These are phyloP conservation scores for Gymnopilus dilepis DNA, from an alignment of 768 basidiomycete genomes.

Conservation along the genomic window DNA sequence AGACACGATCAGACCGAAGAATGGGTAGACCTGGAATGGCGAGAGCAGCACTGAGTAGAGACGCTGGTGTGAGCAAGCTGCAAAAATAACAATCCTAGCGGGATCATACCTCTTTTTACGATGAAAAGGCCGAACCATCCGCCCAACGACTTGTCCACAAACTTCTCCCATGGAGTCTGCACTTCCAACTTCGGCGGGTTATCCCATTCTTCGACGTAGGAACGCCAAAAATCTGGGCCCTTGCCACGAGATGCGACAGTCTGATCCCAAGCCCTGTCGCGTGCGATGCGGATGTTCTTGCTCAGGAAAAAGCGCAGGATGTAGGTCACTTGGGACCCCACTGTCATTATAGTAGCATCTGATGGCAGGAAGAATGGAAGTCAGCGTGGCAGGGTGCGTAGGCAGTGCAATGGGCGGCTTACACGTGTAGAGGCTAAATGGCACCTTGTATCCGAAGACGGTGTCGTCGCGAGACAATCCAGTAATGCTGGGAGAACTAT, in stretches of 20 bases:
- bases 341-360: slow-evolving; percentile 79
- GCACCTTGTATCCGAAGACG: slow-evolving; percentile 66
- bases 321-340: slow-evolving; percentile 74
- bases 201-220: slow-evolving; percentile 84
- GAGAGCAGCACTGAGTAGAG: slow-evolving; percentile 54
- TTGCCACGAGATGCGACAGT: slow-evolving; percentile 87
- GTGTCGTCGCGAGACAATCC: slow-evolving; percentile 63
- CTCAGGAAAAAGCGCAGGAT: slow-evolving; percentile 86
- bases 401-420: slow-evolving; percentile 23
- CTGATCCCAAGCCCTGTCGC: slow-evolving; percentile 78
- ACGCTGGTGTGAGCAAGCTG: neutral
- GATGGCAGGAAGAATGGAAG: slow-evolving; percentile 2
- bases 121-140: slow-evolving; percentile 47
- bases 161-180: slow-evolving; percentile 34
- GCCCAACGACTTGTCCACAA: slow-evolving; percentile 39
- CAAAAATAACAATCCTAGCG: neutral
- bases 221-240: slow-evolving; percentile 81
- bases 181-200: slow-evolving; percentile 50
- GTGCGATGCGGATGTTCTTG: slow-evolving; percentile 81
- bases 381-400: neutral
- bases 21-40: slow-evolving; percentile 70
- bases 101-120: slow-evolving; percentile 48
- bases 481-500: slow-evolving; percentile 65
- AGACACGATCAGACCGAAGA: slow-evolving; percentile 64
- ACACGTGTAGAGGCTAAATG: slow-evolving; percentile 78